phyloP scores from a whole-genome alignment of 2,329 filamentous ascomycete species.

The Davidsoniella virescens region DNA sequence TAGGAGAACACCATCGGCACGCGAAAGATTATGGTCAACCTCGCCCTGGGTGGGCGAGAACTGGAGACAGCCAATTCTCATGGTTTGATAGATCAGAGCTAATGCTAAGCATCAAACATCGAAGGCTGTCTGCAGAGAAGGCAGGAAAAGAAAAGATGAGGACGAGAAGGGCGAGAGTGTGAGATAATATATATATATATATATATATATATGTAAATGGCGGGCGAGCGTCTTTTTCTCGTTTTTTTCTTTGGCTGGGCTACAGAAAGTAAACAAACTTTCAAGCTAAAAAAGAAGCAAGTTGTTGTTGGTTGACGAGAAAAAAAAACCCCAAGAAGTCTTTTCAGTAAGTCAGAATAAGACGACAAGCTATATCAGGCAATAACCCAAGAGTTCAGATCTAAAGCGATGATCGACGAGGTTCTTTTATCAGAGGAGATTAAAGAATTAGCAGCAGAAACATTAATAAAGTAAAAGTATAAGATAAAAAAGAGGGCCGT shows the following conservation, averaged over 20 bases:
- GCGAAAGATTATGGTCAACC: slow-evolving; percentile 51
- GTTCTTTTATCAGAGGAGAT: not conserved
- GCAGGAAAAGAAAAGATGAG: not conserved
- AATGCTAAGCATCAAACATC: too few relatives aligned
- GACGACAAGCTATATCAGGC: too few relatives aligned
- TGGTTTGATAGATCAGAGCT: slow-evolving; percentile 19
- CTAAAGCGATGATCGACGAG: not conserved
- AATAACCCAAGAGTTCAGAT: not conserved
- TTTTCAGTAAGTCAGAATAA: too few relatives aligned
- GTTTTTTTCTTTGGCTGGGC: too few relatives aligned
- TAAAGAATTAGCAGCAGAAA: not conserved
- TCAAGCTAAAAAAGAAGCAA: too few relatives aligned
- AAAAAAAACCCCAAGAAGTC: too few relatives aligned
- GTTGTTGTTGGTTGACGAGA: too few relatives aligned
- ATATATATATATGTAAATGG: too few relatives aligned
- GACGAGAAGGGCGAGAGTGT: not conserved
- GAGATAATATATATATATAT: too few relatives aligned
- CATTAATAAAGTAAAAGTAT: not conserved
- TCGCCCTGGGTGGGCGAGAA: slow-evolving; percentile 57
- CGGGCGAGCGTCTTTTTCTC: too few relatives aligned
- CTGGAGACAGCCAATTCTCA: slow-evolving; percentile 56
- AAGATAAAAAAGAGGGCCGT: not conserved
- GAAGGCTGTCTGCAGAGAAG: not conserved
- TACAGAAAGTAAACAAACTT: too few relatives aligned
- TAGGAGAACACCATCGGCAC: slow-evolving; percentile 49